These are phyloP conservation scores for Cudoniella acicularis DNA, from an alignment of 495 filamentous ascomycete genomes.

Conservation along the genomic window DNA sequence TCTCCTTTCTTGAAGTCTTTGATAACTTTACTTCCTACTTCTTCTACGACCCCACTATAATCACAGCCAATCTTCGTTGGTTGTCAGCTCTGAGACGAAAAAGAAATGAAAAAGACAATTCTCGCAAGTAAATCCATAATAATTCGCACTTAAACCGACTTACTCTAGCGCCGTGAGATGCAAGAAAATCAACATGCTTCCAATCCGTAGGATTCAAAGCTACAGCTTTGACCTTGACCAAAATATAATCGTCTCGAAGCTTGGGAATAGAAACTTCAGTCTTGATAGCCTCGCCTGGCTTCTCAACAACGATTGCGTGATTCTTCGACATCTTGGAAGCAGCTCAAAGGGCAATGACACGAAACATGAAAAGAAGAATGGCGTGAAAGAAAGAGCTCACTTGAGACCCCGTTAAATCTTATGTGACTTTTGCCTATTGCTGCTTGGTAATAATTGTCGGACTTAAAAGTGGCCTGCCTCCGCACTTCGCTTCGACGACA, in stretches of 20 bases:
- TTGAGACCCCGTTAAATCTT: no score
- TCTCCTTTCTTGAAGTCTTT: conserved; percentile 22
- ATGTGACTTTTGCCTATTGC: no score
- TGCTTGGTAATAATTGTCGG: no score
- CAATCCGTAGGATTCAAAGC: conserved; percentile 45
- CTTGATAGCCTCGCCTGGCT: conserved; percentile 4
- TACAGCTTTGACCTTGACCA: conserved; percentile 31
- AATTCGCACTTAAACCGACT: not conserved
- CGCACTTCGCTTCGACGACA: no score
- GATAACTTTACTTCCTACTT: conserved; percentile 26
- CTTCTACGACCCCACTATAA: conserved; percentile 39
- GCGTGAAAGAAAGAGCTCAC: no score
- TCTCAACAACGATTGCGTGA: conserved; percentile 17
- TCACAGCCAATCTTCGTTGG: conserved; percentile 35
- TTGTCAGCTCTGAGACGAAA: not conserved
- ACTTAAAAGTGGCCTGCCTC: no score
- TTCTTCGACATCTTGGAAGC: conserved; percentile 11
- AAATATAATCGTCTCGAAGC: conserved; percentile 23
- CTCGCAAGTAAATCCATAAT: not conserved
- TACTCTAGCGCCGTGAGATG: conserved; percentile 30
- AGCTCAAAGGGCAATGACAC: no score
- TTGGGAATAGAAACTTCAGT: conserved; percentile 12
- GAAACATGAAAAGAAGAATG: no score
- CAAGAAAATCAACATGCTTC: conserved; percentile 37
- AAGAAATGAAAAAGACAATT: not conserved